Evolutionary conservation across 345 rosid species (phyloP).

Genomic region (Linum usitatissimum): DNA sequence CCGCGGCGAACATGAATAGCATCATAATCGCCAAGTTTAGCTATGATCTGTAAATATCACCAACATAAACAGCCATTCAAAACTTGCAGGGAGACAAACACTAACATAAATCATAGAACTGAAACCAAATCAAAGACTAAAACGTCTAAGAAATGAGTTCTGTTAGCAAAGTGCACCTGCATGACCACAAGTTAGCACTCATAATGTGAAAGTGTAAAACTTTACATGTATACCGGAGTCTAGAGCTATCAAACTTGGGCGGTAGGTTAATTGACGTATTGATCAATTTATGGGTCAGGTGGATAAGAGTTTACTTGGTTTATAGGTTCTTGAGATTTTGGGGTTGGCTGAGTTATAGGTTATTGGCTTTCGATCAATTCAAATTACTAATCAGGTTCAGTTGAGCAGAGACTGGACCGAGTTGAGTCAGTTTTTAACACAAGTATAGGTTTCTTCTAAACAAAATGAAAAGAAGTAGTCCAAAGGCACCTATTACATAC

Average conservation of each 20-base stretch:
- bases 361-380: no score
- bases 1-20: constrained; percentile 96
- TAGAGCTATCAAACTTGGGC: no score
- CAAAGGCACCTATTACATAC: constrained; percentile 17
- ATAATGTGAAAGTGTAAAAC: background rate
- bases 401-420: no score
- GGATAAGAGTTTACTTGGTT: no score
- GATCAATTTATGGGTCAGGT: no score
- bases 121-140: background rate
- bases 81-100: background rate
- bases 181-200: background rate
- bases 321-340: no score
- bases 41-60: constrained; percentile 47
- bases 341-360: no score
- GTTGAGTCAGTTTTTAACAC: no score
- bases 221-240: background rate
- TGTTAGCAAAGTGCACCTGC: background rate
- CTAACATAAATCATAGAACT: background rate
- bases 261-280: no score
- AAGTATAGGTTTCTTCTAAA: background rate
- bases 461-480: background rate
- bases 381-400: no score
- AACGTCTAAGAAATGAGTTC: background rate
- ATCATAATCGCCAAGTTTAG: constrained; percentile 67
- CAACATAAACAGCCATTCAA: constrained; percentile 2